phyloP scores from a whole-genome alignment of 306 rosid species.

The Amphicarpaea edgeworthii region DNA sequence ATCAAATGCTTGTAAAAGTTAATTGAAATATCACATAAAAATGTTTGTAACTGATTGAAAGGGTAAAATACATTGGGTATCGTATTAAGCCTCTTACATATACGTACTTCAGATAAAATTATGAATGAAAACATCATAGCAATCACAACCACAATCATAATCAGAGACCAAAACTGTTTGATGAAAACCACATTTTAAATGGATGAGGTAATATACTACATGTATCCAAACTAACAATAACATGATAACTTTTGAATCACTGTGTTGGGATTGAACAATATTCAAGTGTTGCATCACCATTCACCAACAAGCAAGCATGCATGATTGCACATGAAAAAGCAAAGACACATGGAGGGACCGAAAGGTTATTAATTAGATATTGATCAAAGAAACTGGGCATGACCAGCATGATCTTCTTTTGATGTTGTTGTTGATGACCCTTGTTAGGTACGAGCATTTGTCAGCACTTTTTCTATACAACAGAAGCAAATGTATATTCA shows the following conservation, averaged over 20 bases:
- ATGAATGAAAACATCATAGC: background rate
- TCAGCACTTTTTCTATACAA: conserved; percentile 24
- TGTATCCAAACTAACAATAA: too few species aligned
- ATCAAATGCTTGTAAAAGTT: too few species aligned
- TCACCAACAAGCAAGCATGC: conserved; percentile 32
- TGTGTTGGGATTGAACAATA: too few species aligned
- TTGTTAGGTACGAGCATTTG: conserved; percentile 38
- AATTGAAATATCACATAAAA: too few species aligned
- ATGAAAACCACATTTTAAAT: background rate
- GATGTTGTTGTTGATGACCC: conserved; percentile 6
- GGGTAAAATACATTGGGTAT: too few species aligned
- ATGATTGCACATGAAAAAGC: conserved; percentile 37
- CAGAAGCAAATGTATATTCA: conserved; percentile 1
- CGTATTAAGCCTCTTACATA: too few species aligned
- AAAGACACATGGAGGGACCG: conserved; percentile 6
- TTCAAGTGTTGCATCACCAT: conserved; percentile 28
- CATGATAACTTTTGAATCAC: too few species aligned
- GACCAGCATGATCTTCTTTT: conserved; percentile 1
- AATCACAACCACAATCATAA: too few species aligned
- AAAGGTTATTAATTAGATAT: conserved; percentile 14
- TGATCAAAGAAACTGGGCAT: conserved; percentile 18
- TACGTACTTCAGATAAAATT: background rate
- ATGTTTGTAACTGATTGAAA: too few species aligned
- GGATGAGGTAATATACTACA: background rate
- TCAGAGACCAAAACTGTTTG: background rate